phyloP scores from a whole-genome alignment of 2,329 filamentous ascomycete species.

The Fusarium papillatum region DNA sequence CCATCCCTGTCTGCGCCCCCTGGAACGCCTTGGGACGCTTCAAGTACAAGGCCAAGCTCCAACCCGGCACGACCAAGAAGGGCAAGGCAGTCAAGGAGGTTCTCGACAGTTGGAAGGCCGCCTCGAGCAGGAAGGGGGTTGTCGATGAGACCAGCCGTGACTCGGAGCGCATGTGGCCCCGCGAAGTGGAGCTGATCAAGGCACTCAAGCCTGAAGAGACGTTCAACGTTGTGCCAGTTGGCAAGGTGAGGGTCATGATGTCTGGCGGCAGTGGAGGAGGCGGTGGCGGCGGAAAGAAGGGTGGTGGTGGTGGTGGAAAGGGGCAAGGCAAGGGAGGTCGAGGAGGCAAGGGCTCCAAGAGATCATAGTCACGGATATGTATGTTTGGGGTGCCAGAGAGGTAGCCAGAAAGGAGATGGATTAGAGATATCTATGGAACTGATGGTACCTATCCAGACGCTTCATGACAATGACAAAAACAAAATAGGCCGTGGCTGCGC shows the following conservation, averaged over 20 bases:
- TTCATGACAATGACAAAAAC: slow-evolving; percentile 13
- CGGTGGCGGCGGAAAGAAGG: slow-evolving; percentile 57
- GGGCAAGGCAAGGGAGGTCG: slow-evolving; percentile 51
- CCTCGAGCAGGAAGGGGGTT: slow-evolving; percentile 68
- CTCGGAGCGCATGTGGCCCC: slow-evolving; percentile 84
- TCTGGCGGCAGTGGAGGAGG: slow-evolving; percentile 65
- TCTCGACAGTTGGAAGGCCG: slow-evolving; percentile 82
- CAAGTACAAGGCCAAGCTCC: slow-evolving; percentile 96
- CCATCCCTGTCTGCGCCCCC: slow-evolving; percentile 74
- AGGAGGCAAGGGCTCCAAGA: slow-evolving; percentile 60
- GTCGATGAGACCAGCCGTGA: slow-evolving; percentile 73
- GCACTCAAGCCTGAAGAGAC: slow-evolving; percentile 86
- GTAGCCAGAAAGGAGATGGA: slow-evolving; percentile 11
- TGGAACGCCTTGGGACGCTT: slow-evolving; percentile 75
- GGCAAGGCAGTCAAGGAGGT: slow-evolving; percentile 95
- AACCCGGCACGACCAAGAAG: slow-evolving; percentile 91
- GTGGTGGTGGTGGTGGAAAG: slow-evolving; percentile 47
- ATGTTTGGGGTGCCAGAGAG: neutral
- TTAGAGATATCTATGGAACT: slow-evolving; percentile 26
- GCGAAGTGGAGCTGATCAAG: slow-evolving; percentile 88
- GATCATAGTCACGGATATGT: slow-evolving; percentile 34
- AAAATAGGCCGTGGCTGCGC: slow-evolving; percentile 24
- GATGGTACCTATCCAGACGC: slow-evolving; percentile 16
- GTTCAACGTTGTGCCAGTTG: slow-evolving; percentile 84
- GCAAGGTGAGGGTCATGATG: slow-evolving; percentile 85